Evolutionary conservation across 129 eudicot species (phyloP).

Genomic region (Mikania micrantha): DNA sequence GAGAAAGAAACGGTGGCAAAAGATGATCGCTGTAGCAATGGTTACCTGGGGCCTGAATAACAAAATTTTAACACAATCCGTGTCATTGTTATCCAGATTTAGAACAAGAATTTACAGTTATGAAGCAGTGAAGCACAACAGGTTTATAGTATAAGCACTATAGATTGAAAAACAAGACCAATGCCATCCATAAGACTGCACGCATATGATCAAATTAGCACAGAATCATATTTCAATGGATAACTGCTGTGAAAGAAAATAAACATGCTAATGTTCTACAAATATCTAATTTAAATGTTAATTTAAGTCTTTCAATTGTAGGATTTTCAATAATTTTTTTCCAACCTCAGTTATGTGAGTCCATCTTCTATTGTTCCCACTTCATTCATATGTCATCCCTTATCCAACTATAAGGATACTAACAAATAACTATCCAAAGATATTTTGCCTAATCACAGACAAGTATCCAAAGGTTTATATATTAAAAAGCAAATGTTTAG

Average conservation of each 20-base stretch:
- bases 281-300: background rate
- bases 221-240: background rate
- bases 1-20: constrained; percentile 94
- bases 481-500: background rate
- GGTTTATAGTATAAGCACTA: background rate
- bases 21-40: constrained; percentile 91
- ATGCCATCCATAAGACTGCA: background rate
- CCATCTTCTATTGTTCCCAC: background rate
- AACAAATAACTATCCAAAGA: too few relatives aligned
- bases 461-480: background rate
- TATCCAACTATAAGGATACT: background rate
- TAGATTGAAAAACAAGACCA: background rate
- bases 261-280: background rate
- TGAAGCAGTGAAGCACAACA: background rate
- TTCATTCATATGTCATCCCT: background rate
- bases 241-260: background rate
- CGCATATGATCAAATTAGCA: background rate
- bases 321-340: background rate
- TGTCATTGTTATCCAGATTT: background rate
- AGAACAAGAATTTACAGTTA: background rate
- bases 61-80: constrained; percentile 14
- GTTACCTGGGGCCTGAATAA: constrained; percentile 96
- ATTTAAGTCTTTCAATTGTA: background rate
- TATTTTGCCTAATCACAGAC: background rate
- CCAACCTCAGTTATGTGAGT: background rate